These are phyloP conservation scores for Prunus mume DNA, from an alignment of 306 rosid genomes.

Conservation along the genomic window DNA sequence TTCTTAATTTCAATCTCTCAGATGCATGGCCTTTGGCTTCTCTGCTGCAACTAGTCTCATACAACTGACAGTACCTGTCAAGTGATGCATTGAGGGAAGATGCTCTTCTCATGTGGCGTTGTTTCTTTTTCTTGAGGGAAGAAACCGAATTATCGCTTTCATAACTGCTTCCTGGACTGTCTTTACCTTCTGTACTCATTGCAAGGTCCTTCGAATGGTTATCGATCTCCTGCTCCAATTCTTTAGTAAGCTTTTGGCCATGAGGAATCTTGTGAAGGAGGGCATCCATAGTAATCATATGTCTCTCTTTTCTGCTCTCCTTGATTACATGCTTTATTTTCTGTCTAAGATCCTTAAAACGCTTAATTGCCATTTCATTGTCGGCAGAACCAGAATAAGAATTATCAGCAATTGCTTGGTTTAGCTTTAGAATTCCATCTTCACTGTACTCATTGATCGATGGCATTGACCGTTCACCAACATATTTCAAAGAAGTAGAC, in stretches of 20 bases:
- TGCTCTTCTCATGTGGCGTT: constrained; percentile 42
- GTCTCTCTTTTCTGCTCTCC: constrained; percentile 51
- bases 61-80: constrained; percentile 55
- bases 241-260: constrained; percentile 37
- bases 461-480: constrained; percentile 5
- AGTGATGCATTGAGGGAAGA: constrained; percentile 54
- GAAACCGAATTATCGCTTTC: constrained; percentile 14
- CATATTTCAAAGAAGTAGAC: constrained; percentile 6
- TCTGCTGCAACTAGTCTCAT: constrained; percentile 44
- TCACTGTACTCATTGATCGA: background rate
- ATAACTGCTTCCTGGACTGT: constrained; percentile 19
- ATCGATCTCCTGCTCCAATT: constrained; percentile 26
- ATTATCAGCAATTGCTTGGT: background rate
- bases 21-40: constrained; percentile 33
- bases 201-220: constrained; percentile 19
- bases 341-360: constrained; percentile 55
- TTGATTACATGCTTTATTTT: constrained; percentile 56
- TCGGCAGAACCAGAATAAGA: background rate
- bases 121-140: constrained; percentile 26
- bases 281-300: constrained; percentile 62
- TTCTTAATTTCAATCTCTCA: constrained; percentile 38
- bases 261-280: constrained; percentile 67
- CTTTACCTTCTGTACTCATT: constrained; percentile 32
- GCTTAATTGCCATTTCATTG: constrained; percentile 28
- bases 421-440: background rate